These are phyloP conservation scores for Aspergillus sp. DNA, from an alignment of 2,329 filamentous ascomycete genomes.

Conservation along the genomic window DNA sequence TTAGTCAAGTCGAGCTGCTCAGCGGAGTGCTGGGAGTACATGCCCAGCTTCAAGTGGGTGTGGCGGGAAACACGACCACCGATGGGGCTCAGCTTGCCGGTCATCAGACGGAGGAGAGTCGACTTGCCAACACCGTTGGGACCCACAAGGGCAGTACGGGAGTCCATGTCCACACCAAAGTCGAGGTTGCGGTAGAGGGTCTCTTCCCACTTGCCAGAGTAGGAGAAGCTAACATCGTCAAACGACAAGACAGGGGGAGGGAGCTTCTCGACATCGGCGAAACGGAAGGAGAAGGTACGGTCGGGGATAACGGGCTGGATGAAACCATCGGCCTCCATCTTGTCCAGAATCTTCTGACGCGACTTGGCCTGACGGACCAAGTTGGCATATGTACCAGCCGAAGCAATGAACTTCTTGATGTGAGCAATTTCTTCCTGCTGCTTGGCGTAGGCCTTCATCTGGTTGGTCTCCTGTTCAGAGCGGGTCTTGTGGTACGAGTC, in stretches of 20 bases:
- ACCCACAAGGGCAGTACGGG: slow-evolving; percentile 89
- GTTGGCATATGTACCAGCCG: slow-evolving; percentile 99
- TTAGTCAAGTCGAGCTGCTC: slow-evolving; percentile 98
- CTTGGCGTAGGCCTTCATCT: slow-evolving; percentile 98
- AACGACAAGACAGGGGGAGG: slow-evolving; percentile 94
- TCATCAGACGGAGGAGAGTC: slow-evolving; percentile 92
- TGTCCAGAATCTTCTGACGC: slow-evolving; percentile 98
- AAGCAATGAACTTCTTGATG: slow-evolving; percentile 99
- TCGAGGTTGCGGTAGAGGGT: slow-evolving; percentile 96
- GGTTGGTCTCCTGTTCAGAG: slow-evolving; percentile 89
- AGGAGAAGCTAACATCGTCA: slow-evolving; percentile 96
- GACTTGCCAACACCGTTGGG: slow-evolving; percentile 99
- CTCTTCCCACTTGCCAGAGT: slow-evolving; percentile 81
- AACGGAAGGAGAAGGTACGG: slow-evolving; percentile 92
- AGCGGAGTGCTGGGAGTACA: slow-evolving; percentile 97
- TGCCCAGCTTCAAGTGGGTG: slow-evolving; percentile 95
- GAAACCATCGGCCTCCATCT: slow-evolving; percentile 99
- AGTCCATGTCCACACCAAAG: slow-evolving; percentile 99
- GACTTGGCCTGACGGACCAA: slow-evolving; percentile 98
- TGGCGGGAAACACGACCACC: slow-evolving; percentile 77
- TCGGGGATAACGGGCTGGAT: slow-evolving; percentile 85
- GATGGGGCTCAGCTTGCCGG: slow-evolving; percentile 83
- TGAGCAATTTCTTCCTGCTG: slow-evolving; percentile 98
- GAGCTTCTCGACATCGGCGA: slow-evolving; percentile 98
- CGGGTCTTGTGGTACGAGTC: slow-evolving; percentile 96